Conservation (phyloP, 129 eudicot genomes). For the Apium graveolens region DNA sequence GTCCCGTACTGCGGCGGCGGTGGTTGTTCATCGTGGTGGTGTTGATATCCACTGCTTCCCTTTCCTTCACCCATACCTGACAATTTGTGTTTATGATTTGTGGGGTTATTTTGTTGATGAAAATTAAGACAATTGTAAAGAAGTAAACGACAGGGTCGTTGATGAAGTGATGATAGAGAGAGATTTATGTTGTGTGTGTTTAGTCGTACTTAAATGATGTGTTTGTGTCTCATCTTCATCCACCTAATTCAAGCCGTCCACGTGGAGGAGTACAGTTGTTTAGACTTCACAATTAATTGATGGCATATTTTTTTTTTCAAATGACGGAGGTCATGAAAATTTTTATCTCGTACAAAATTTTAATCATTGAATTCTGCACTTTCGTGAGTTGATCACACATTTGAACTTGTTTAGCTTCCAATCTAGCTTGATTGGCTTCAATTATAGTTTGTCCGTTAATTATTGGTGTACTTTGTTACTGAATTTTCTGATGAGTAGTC, state of each 20-base stretch:
- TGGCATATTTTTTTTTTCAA: too few relatives aligned
- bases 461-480: too few relatives aligned
- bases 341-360: too few relatives aligned
- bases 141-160: conserved; percentile 5
- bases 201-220: neutral
- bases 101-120: conserved; percentile 11
- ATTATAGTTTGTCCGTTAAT: too few relatives aligned
- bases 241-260: conserved; percentile 8
- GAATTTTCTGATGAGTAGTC: too few relatives aligned
- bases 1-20: conserved; percentile 61
- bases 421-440: too few relatives aligned
- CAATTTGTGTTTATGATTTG: neutral
- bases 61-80: conserved; percentile 43
- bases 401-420: too few relatives aligned
- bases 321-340: too few relatives aligned
- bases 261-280: conserved; percentile 8
- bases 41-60: conserved; percentile 26
- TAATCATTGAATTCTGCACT: too few relatives aligned
- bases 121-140: too few relatives aligned
- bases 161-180: neutral
- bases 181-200: neutral
- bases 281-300: neutral
- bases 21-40: conserved; percentile 22
- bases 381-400: too few relatives aligned
- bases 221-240: neutral